Conservation (phyloP, 2,329 filamentous ascomycete species). For the Purpureocillium lavendulum region DNA sequence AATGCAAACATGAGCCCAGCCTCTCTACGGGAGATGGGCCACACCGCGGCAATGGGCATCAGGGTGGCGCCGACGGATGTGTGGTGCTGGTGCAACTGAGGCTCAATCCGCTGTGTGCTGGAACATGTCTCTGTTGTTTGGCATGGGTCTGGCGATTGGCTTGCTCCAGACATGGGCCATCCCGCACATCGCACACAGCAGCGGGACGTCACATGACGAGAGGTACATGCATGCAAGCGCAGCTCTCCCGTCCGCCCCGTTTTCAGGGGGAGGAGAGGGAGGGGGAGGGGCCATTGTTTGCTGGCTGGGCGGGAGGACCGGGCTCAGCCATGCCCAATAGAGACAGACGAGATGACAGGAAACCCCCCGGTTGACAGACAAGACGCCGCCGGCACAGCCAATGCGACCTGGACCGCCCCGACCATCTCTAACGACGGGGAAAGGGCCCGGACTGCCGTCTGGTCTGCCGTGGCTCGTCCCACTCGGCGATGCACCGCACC, state of each 20-base stretch:
- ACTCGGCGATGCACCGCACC: no score
- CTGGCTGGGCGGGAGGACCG: neutral
- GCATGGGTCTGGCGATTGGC: conserved; percentile 12
- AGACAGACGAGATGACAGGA: neutral
- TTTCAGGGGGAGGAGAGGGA: conserved; percentile 12
- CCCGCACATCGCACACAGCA: conserved; percentile 28
- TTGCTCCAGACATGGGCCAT: conserved; percentile 21
- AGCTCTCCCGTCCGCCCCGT: conserved; percentile 17
- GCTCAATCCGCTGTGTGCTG: neutral
- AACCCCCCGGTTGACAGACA: neutral
- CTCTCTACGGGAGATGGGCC: no score
- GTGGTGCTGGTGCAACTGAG: no score
- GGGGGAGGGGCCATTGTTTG: neutral
- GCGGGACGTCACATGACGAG: conserved; percentile 23
- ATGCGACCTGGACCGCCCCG: neutral
- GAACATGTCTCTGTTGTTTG: no score
- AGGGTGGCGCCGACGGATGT: no score
- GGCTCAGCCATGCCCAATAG: neutral
- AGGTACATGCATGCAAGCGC: conserved; percentile 24
- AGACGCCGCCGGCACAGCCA: conserved; percentile 3
- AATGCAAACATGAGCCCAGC: no score
- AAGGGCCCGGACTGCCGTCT: neutral
- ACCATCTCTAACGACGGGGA: neutral
- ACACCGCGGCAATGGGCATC: no score
- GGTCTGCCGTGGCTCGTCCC: no score